Percentiles rank a stretch among this genome's conserved stretches.
These are phyloP conservation scores for Paecilomyces variotii DNA, from an alignment of 2,329 filamentous ascomycete species.

Conservation along the genomic window DNA sequence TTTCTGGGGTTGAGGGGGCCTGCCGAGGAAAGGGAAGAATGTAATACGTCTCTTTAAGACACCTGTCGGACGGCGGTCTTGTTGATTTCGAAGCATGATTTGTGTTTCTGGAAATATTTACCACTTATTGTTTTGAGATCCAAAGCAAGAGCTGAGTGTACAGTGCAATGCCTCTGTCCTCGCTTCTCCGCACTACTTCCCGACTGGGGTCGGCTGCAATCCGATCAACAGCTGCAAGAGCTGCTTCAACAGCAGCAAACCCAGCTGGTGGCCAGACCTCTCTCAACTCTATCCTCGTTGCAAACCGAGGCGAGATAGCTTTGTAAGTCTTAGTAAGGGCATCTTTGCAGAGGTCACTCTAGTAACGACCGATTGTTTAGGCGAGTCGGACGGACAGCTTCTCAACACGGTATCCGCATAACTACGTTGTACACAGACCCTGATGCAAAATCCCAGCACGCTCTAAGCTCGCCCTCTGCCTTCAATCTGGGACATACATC, in stretches of 20 bases:
- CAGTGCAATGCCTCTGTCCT: slow-evolving; percentile 27
- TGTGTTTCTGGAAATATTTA: neutral
- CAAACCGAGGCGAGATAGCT: slow-evolving; percentile 94
- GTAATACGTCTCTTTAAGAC: neutral
- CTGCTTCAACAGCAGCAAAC: slow-evolving; percentile 21
- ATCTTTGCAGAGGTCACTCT: slow-evolving; percentile 2
- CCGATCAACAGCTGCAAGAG: slow-evolving; percentile 18
- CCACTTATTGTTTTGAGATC: neutral
- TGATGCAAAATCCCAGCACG: slow-evolving; percentile 80
- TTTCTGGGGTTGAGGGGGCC: slow-evolving; percentile 6
- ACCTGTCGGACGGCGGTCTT: neutral
- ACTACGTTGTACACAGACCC: slow-evolving; percentile 94
- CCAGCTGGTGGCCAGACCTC: slow-evolving; percentile 23
- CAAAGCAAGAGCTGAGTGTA: neutral
- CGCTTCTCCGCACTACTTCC: slow-evolving; percentile 33
- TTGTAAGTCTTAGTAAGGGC: slow-evolving; percentile 40
- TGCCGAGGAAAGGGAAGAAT: slow-evolving; percentile 1
- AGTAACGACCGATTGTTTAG: slow-evolving; percentile 21
- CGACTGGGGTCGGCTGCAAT: slow-evolving; percentile 23
- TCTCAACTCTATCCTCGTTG: slow-evolving; percentile 79
- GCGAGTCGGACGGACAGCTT: slow-evolving; percentile 80
- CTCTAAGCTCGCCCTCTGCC: slow-evolving; percentile 72
- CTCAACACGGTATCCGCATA: slow-evolving; percentile 80
- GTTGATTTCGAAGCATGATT: neutral
- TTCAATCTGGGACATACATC: slow-evolving; percentile 75